These are phyloP conservation scores for Pyrenophora teres DNA, from an alignment of 2,329 filamentous ascomycete genomes.

Conservation along the genomic window DNA sequence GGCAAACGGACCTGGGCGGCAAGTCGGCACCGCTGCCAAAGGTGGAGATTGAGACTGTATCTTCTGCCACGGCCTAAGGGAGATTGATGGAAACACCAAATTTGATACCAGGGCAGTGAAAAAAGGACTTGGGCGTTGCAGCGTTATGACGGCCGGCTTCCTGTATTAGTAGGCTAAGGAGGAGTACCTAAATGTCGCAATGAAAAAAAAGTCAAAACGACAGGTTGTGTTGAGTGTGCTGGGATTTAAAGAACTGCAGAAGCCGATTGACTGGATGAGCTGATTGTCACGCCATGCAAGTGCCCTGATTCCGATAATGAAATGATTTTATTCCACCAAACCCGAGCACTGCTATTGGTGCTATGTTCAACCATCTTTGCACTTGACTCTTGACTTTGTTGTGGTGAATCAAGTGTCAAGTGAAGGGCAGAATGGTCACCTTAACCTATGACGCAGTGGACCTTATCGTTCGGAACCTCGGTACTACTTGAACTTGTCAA, in stretches of 20 bases:
- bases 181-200: slow-evolving; percentile 7
- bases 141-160: slow-evolving; percentile 12
- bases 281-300: slow-evolving; percentile 36
- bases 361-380: too few species aligned
- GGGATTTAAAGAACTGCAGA: too few species aligned
- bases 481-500: neutral
- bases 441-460: slow-evolving; percentile 5
- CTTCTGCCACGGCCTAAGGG: slow-evolving; percentile 39
- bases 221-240: too few species aligned
- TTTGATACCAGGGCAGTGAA: slow-evolving; percentile 24
- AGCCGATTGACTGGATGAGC: slow-evolving; percentile 17
- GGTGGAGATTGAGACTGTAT: slow-evolving; percentile 63
- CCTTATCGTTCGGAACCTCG: slow-evolving; percentile 8
- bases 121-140: slow-evolving; percentile 18
- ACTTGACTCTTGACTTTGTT: too few species aligned
- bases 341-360: too few species aligned
- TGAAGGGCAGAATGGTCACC: too few species aligned
- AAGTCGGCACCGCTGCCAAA: slow-evolving; percentile 71
- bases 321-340: neutral
- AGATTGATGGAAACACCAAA: slow-evolving; percentile 25
- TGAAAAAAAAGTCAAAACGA: slow-evolving; percentile 7
- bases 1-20: slow-evolving; percentile 75
- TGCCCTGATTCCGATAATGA: slow-evolving; percentile 1
- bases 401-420: too few species aligned
- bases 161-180: slow-evolving; percentile 9